A percentile compares a stretch with the other conserved stretches of the same genome.
phyloP scores from a whole-genome alignment of 2,329 filamentous ascomycete genomes.

The Orbilia brochopaga region DNA sequence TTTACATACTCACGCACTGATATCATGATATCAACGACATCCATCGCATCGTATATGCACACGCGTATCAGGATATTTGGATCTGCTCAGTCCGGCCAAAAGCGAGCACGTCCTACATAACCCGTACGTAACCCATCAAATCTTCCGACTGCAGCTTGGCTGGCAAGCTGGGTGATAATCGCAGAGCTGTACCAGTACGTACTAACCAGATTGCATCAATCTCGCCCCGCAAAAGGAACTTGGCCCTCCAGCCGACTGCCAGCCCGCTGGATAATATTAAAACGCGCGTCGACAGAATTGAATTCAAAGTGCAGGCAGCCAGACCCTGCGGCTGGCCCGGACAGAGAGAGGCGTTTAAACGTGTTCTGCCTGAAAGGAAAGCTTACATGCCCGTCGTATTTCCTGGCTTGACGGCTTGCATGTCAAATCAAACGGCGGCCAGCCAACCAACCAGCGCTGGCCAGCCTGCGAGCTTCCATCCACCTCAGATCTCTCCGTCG shows the following conservation, averaged over 20 bases:
- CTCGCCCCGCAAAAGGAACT: too few relatives aligned
- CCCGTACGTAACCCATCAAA: too few relatives aligned
- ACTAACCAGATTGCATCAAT: background rate
- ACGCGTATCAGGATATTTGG: too few relatives aligned
- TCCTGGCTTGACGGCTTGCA: conserved; percentile 4
- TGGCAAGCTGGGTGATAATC: too few relatives aligned
- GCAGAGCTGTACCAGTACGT: background rate
- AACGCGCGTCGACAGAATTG: background rate
- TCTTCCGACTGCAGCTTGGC: too few relatives aligned
- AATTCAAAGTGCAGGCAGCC: too few relatives aligned
- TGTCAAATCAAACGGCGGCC: background rate
- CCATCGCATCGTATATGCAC: too few relatives aligned
- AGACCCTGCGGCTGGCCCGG: background rate
- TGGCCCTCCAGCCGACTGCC: too few relatives aligned
- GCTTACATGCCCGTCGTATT: conserved; percentile 10
- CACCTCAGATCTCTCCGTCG: background rate
- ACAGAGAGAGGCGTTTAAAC: background rate
- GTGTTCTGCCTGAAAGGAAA: conserved; percentile 37
- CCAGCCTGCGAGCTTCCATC: background rate
- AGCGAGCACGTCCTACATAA: too few relatives aligned
- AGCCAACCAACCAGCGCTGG: background rate
- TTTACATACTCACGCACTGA: too few relatives aligned
- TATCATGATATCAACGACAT: too few relatives aligned
- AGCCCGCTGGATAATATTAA: background rate
- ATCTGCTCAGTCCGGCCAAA: too few relatives aligned